Conservation (phyloP, 495 filamentous ascomycete species). For the Penicillium psychrofluorescens region DNA sequence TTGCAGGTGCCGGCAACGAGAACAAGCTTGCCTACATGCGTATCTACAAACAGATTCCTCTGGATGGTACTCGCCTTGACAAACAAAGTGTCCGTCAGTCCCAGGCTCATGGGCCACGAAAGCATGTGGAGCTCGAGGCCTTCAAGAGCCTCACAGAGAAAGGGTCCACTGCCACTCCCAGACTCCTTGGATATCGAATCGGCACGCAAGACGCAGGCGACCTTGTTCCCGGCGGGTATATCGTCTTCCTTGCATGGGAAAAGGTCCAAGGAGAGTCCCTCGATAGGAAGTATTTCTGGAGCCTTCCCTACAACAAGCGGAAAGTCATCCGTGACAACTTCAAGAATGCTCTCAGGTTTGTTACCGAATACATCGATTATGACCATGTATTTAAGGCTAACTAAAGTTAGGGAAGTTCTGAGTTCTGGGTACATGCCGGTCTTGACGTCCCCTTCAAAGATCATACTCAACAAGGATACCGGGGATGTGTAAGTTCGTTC, state of each 20-base stretch:
- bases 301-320: not conserved
- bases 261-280: not conserved
- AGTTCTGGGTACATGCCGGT: not conserved
- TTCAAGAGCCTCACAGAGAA: not conserved
- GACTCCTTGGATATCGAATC: not conserved
- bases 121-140: not conserved
- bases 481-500: not conserved
- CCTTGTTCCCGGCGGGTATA: conserved; percentile 1
- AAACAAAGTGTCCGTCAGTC: not conserved
- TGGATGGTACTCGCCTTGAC: not conserved
- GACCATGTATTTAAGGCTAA: not conserved
- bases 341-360: not conserved
- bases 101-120: not conserved
- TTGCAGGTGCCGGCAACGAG: not conserved
- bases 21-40: not conserved
- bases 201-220: not conserved
- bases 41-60: not conserved
- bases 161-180: not conserved
- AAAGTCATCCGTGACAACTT: not conserved
- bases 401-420: not conserved
- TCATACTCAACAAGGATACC: conserved; percentile 1
- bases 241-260: not conserved
- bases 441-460: not conserved
- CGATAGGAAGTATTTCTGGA: not conserved
- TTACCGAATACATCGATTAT: not conserved